Conservation (phyloP, 352 stramenopile species). For the Globisporangium emineosum region DNA sequence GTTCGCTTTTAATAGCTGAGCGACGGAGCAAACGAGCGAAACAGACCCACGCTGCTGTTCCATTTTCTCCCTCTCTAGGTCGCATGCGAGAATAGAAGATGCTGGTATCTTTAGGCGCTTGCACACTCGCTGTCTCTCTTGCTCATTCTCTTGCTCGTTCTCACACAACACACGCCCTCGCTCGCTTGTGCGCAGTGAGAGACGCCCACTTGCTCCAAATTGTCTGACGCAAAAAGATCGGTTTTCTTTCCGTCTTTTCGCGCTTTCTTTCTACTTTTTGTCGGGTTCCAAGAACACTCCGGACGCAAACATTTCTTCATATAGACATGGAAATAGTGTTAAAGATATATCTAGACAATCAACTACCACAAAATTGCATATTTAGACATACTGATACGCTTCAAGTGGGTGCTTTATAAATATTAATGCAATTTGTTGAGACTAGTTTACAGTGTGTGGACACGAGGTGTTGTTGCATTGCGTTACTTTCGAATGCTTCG, state of each 20-base stretch:
- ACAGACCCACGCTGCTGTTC: background rate
- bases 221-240: constrained; percentile 10
- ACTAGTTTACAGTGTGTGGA: background rate
- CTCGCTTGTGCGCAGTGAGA: background rate
- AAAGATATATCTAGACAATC: background rate
- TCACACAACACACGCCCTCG: background rate
- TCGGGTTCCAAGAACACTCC: background rate
- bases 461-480: background rate
- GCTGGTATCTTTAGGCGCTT: constrained; percentile 10
- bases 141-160: background rate
- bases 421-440: background rate
- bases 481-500: background rate
- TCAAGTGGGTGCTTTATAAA: background rate
- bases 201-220: background rate
- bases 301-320: background rate
- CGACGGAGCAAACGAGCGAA: background rate
- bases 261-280: constrained; percentile 9
- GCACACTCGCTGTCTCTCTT: background rate
- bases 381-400: background rate
- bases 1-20: constrained; percentile 10
- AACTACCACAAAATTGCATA: background rate
- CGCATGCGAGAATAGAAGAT: background rate
- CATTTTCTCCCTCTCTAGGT: background rate
- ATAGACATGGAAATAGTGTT: background rate
- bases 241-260: constrained; percentile 8